These are phyloP conservation scores for Aspergillus coremiiformis DNA, from an alignment of 495 filamentous ascomycete genomes.

Conservation along the genomic window DNA sequence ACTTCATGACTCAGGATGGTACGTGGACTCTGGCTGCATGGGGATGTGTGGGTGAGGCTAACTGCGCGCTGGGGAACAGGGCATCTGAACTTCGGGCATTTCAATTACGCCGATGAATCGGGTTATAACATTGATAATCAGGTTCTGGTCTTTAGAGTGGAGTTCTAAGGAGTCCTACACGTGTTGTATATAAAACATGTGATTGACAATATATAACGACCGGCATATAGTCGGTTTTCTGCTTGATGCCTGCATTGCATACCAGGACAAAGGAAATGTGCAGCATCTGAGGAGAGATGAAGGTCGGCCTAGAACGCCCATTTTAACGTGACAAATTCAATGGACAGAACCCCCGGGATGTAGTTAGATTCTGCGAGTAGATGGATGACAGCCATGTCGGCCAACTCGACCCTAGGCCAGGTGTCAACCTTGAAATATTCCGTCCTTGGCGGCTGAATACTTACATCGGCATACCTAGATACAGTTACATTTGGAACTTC, in stretches of 20 bases:
- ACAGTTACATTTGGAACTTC: too few relatives aligned
- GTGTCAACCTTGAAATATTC: too few relatives aligned
- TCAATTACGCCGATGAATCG: constrained; percentile 52
- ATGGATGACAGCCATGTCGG: too few relatives aligned
- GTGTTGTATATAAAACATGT: neutral
- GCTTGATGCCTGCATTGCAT: neutral
- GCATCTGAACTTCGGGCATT: constrained; percentile 54
- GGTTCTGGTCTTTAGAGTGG: constrained; percentile 64
- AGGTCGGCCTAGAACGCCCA: neutral
- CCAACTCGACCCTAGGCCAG: too few relatives aligned
- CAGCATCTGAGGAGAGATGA: neutral
- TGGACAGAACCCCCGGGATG: too few relatives aligned
- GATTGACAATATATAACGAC: neutral
- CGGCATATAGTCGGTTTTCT: neutral
- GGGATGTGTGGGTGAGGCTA: neutral
- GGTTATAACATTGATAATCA: constrained; percentile 63
- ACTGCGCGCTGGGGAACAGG: constrained; percentile 41
- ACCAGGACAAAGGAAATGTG: neutral
- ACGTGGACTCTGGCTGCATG: constrained; percentile 4
- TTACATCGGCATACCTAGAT: too few relatives aligned
- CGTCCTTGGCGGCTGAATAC: too few relatives aligned
- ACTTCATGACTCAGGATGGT: constrained; percentile 77
- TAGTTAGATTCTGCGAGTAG: too few relatives aligned
- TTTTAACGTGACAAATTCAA: too few relatives aligned
- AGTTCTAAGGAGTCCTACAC: constrained; percentile 27